These are phyloP conservation scores for Trichoderma citrinoviride DNA, from an alignment of 2,329 filamentous ascomycete genomes.

Conservation along the genomic window DNA sequence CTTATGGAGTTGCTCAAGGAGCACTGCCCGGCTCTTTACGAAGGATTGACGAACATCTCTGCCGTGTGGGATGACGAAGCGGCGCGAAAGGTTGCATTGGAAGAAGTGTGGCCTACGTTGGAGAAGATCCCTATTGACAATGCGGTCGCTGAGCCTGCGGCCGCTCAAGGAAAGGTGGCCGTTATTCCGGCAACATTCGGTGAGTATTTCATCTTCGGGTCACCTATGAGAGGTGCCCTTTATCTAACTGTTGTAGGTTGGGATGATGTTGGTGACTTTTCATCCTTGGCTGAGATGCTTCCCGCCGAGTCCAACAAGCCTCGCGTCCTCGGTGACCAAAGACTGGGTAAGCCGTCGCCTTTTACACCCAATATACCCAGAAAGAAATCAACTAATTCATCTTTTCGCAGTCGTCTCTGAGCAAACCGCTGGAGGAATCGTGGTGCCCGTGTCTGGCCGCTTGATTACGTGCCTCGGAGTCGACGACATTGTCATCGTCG, in stretches of 20 bases:
- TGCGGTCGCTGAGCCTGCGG: slow-evolving; percentile 31
- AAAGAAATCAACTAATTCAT: background rate
- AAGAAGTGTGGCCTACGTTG: slow-evolving; percentile 28
- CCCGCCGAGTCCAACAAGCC: slow-evolving; percentile 29
- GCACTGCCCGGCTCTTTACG: slow-evolving; percentile 28
- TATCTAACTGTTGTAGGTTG: slow-evolving; percentile 25
- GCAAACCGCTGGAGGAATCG: slow-evolving; percentile 30
- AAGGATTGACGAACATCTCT: slow-evolving; percentile 27
- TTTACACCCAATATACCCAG: background rate
- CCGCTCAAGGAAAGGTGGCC: slow-evolving; percentile 29
- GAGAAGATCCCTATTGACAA: slow-evolving; percentile 31
- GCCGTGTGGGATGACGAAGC: slow-evolving; percentile 29
- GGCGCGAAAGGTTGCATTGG: slow-evolving; percentile 25
- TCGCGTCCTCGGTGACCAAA: slow-evolving; percentile 28
- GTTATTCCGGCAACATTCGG: slow-evolving; percentile 31
- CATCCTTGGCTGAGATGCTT: slow-evolving; percentile 30
- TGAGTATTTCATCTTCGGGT: background rate
- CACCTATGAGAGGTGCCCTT: background rate
- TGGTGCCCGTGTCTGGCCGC: slow-evolving; percentile 29
- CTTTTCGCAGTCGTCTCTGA: slow-evolving; percentile 26
- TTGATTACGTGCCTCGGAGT: slow-evolving; percentile 30
- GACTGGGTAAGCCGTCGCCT: slow-evolving; percentile 24
- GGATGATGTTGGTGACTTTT: slow-evolving; percentile 32
- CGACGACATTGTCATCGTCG: slow-evolving; percentile 31
- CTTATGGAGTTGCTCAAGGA: slow-evolving; percentile 30